Conservation (phyloP, 345 rosid species). For the Chamaenerion angustifolium region DNA sequence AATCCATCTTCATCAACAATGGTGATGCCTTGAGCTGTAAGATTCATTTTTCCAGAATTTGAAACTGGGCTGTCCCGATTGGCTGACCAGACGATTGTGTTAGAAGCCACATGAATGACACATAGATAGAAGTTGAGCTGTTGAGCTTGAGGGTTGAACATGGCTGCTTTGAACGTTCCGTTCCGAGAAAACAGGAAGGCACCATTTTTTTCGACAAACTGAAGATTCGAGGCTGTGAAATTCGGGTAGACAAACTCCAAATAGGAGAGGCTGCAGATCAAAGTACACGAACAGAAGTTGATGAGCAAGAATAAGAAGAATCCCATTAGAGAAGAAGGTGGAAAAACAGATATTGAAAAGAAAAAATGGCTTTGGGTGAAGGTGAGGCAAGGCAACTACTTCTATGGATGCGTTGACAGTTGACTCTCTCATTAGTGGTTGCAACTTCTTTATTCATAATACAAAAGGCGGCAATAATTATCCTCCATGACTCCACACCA, state of each 20-base stretch:
- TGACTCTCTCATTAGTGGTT: not conserved
- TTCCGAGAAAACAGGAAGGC: slow-evolving; percentile 51
- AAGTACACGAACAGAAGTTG: slow-evolving; percentile 23
- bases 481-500: too few relatives aligned
- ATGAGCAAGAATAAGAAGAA: slow-evolving; percentile 14
- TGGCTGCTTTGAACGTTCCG: slow-evolving; percentile 47
- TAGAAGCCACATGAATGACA: slow-evolving; percentile 46
- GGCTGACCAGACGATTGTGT: slow-evolving; percentile 66
- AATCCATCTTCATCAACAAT: slow-evolving; percentile 31
- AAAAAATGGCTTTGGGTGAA: slow-evolving; percentile 6
- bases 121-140: slow-evolving; percentile 46
- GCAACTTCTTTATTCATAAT: too few relatives aligned
- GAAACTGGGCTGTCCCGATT: slow-evolving; percentile 60
- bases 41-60: slow-evolving; percentile 39
- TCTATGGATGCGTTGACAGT: slow-evolving; percentile 1
- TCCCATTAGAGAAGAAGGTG: slow-evolving; percentile 26
- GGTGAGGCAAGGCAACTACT: not conserved
- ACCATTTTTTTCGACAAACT: slow-evolving; percentile 34
- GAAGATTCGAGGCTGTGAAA: slow-evolving; percentile 50
- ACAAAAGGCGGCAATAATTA: too few relatives aligned
- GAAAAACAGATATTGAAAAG: slow-evolving; percentile 10
- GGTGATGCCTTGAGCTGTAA: slow-evolving; percentile 42
- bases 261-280: slow-evolving; percentile 23
- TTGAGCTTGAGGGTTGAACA: slow-evolving; percentile 34
- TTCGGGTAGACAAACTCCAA: slow-evolving; percentile 42